phyloP scores from a whole-genome alignment of 306 rosid genomes.

The Trichosanthes truncata region DNA sequence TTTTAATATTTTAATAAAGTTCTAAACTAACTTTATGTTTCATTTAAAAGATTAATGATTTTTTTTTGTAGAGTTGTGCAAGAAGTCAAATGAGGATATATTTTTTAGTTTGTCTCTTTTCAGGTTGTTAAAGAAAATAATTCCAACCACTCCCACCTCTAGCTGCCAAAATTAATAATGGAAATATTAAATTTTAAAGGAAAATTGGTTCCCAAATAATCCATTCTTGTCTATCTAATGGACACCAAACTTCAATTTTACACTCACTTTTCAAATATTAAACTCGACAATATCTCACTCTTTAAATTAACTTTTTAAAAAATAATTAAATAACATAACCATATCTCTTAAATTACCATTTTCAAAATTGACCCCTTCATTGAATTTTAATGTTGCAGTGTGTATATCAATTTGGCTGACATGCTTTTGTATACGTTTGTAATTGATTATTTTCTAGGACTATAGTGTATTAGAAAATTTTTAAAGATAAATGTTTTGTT shows the following conservation, averaged over 20 bases:
- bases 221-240: neutral
- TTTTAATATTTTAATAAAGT: neutral
- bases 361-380: neutral
- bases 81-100: conserved; percentile 2
- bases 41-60: neutral
- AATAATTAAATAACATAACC: neutral
- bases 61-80: neutral
- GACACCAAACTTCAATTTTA: neutral
- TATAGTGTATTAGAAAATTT: too few relatives aligned
- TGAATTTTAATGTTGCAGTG: too few relatives aligned
- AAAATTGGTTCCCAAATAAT: neutral
- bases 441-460: too few relatives aligned
- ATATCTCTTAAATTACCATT: neutral
- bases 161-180: neutral
- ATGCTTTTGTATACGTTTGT: neutral
- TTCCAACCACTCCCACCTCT: conserved; percentile 12
- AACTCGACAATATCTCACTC: conserved; percentile 1
- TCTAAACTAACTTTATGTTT: neutral
- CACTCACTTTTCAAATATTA: neutral
- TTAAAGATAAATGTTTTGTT: too few relatives aligned
- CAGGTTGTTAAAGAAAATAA: conserved; percentile 11
- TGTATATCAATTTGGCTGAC: neutral
- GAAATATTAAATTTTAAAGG: neutral
- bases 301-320: neutral
- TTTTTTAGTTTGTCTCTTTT: neutral